Conservation (phyloP, 2,329 filamentous ascomycete species). For the Aspergillus sojae region DNA sequence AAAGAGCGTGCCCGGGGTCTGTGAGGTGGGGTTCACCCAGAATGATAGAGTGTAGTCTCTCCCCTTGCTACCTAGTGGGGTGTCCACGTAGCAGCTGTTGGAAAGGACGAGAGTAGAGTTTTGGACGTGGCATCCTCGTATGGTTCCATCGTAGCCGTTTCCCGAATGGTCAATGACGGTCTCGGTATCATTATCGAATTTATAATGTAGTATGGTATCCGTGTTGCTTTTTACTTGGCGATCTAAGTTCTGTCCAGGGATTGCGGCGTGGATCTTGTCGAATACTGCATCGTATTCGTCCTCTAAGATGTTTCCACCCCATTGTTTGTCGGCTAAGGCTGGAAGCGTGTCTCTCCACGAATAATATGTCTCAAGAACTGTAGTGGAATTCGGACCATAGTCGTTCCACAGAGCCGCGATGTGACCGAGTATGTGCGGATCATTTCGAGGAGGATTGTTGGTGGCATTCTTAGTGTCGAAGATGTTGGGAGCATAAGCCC, state of each 20-base stretch:
- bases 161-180: background rate
- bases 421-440: slow-evolving; percentile 48
- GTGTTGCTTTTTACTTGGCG: background rate
- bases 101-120: slow-evolving; percentile 36
- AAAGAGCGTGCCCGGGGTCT: slow-evolving; percentile 45
- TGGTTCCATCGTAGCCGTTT: background rate
- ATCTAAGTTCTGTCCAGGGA: slow-evolving; percentile 49
- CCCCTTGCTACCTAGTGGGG: slow-evolving; percentile 56
- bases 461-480: slow-evolving; percentile 52
- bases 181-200: background rate
- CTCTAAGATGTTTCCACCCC: slow-evolving; percentile 52
- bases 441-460: slow-evolving; percentile 49
- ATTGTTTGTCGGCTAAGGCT: slow-evolving; percentile 57
- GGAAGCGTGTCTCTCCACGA: slow-evolving; percentile 48
- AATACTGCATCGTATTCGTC: slow-evolving; percentile 47
- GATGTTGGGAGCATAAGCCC: slow-evolving; percentile 50
- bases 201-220: slow-evolving; percentile 1
- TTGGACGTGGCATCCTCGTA: slow-evolving; percentile 5
- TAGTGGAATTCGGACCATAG: slow-evolving; percentile 52
- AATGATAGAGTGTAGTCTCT: slow-evolving; percentile 58
- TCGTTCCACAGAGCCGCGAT: slow-evolving; percentile 57
- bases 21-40: slow-evolving; percentile 38
- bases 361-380: slow-evolving; percentile 54
- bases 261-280: slow-evolving; percentile 39
- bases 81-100: slow-evolving; percentile 47